Conservation (phyloP, 2,329 filamentous ascomycete genomes). For the Ophiostoma quercus region DNA sequence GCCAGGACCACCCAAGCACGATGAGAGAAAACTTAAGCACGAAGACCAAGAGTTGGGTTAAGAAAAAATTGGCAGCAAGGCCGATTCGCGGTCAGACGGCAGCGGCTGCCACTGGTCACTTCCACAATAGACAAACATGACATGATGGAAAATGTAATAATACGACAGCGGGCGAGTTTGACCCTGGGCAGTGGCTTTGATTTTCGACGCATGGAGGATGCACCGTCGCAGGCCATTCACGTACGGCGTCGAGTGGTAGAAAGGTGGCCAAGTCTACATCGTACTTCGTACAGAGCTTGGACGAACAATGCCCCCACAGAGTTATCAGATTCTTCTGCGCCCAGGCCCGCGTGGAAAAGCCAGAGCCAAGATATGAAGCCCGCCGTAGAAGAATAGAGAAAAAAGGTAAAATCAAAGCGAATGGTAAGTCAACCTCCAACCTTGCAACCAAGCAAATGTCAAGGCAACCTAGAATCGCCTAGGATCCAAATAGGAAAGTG, state of each 20-base stretch:
- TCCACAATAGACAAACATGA: neutral
- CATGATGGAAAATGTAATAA: neutral
- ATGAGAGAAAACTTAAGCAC: neutral
- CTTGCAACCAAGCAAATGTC: neutral
- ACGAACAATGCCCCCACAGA: neutral
- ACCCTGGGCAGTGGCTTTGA: neutral
- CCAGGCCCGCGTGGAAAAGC: neutral
- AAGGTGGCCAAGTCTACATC: too few species aligned
- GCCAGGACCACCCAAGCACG: neutral
- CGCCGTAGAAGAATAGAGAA: neutral
- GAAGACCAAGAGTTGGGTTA: neutral
- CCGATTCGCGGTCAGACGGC: neutral
- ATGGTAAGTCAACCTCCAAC: neutral
- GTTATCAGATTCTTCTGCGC: conserved; percentile 12
- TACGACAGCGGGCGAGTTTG: neutral
- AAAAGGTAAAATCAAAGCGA: conserved; percentile 8
- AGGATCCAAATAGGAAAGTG: conserved; percentile 4
- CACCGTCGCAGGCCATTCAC: neutral
- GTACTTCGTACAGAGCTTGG: neutral
- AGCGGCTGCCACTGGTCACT: neutral
- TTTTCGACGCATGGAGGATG: neutral
- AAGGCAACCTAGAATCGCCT: neutral
- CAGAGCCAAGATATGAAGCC: neutral
- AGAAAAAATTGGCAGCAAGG: neutral
- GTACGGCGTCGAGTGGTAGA: neutral